Conservation (phyloP, 108 stramenopile genomes). For the Pseudonitzschia multiseries region DNA sequence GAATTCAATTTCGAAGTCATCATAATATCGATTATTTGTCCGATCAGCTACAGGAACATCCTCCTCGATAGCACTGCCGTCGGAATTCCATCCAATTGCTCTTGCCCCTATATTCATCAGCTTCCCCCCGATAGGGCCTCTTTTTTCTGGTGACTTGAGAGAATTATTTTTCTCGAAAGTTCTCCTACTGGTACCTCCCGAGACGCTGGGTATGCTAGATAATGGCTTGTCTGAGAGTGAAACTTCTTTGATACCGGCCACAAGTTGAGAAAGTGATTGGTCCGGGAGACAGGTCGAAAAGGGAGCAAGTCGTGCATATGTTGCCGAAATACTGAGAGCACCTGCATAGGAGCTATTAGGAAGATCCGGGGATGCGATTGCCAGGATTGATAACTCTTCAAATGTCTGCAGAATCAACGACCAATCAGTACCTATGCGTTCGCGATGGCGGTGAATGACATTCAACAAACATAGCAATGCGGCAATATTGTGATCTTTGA, state of each 20-base stretch:
- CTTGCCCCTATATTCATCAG: slow-evolving; percentile 77
- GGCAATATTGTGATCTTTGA: slow-evolving; percentile 69
- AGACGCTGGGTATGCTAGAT: slow-evolving; percentile 8
- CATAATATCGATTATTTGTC: slow-evolving; percentile 54
- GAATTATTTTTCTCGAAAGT: slow-evolving; percentile 9
- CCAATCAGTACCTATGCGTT: slow-evolving; percentile 70
- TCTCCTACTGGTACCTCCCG: slow-evolving; percentile 15
- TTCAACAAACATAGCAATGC: slow-evolving; percentile 58
- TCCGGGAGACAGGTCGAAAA: slow-evolving; percentile 75
- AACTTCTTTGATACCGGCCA: slow-evolving; percentile 53
- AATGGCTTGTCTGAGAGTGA: slow-evolving; percentile 37
- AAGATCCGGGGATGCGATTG: slow-evolving; percentile 71
- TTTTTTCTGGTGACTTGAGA: slow-evolving; percentile 13
- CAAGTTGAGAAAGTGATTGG: slow-evolving; percentile 48
- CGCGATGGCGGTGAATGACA: slow-evolving; percentile 62
- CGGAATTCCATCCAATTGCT: slow-evolving; percentile 45
- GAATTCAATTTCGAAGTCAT: slow-evolving; percentile 52
- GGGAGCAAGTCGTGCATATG: slow-evolving; percentile 59
- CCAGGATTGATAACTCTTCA: slow-evolving; percentile 65
- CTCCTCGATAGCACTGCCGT: slow-evolving; percentile 17
- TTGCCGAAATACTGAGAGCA: slow-evolving; percentile 58
- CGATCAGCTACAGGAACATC: slow-evolving; percentile 41
- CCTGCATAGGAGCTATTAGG: slow-evolving; percentile 49
- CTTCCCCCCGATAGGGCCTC: slow-evolving; percentile 58
- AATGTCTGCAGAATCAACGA: slow-evolving; percentile 70